Evolutionary conservation across 345 rosid genomes (phyloP), one percentile per base, ranked within the genome.

Genomic region (Isatis tinctoria): DNA sequence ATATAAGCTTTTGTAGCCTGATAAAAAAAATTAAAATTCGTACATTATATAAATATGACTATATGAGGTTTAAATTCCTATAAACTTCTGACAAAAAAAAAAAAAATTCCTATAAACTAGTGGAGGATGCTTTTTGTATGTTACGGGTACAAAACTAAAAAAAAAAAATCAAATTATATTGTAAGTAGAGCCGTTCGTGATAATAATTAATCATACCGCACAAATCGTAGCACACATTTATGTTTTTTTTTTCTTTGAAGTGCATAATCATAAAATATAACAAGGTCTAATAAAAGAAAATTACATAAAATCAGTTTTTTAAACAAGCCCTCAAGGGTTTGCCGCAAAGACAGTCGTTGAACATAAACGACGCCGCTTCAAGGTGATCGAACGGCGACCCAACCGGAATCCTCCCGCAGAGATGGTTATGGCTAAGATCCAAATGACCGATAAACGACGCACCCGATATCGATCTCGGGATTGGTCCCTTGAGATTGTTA

Each of bases 381-480:
- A 93, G 94, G 60, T 89, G 96, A 74, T 91, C 82, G 18, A 93
- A 93, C 44, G 98, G 98, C 1, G 85, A 65, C 1, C 97, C 98
- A 1, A 56, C 68, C 8, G 97, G 97, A 43, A 93, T 93, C 70
- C 64, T 82, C 18, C 98, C 97, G 7, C 98, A 89, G 0, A 93
- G 85, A 75, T 86, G 92, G 83, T 91, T 93, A 63, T 89, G 89
- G 82, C 98, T 93, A 78, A 93, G 76, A 81, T 91, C 98, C 76
- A 93, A 62, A 62, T 93, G 96, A 0, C 98, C 97, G 41, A 93
- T 82, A 62, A 67, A 93, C 37, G 90, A 66, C 3, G 98, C 96
- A 12, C 64, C 45, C 0, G 87, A 74, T 68, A 89, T 16, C 0
- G 87, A 68, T 58, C 71, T 87, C 40, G 98, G 97, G 16, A 93